Conservation (phyloP, 2,329 filamentous ascomycete genomes). For the Aspergillus texensis region DNA sequence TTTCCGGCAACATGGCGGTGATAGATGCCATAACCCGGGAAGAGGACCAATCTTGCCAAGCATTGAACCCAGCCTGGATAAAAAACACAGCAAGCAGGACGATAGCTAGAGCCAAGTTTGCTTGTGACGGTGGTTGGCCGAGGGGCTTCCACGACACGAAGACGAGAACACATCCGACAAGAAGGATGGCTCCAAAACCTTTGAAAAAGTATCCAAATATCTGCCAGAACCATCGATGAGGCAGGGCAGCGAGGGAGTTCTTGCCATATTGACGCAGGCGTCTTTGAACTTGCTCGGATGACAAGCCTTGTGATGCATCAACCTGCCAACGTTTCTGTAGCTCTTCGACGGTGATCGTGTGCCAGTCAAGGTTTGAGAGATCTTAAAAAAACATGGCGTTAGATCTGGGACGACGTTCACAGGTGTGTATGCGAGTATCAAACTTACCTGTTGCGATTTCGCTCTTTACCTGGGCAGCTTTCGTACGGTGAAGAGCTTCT, state of each 20-base stretch:
- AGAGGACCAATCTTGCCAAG: slow-evolving; percentile 75
- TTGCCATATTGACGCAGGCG: slow-evolving; percentile 63
- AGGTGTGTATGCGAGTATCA: not conserved
- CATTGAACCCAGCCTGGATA: slow-evolving; percentile 70
- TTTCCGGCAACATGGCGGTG: slow-evolving; percentile 76
- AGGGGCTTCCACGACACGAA: slow-evolving; percentile 78
- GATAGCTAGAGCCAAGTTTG: slow-evolving; percentile 73
- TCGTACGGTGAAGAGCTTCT: slow-evolving; percentile 49
- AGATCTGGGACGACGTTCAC: not conserved
- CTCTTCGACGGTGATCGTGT: slow-evolving; percentile 61
- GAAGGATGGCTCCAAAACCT: slow-evolving; percentile 72
- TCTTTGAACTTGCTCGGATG: slow-evolving; percentile 57
- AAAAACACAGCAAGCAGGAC: slow-evolving; percentile 71
- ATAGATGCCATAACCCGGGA: slow-evolving; percentile 78
- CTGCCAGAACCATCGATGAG: slow-evolving; percentile 61
- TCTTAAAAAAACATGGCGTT: slow-evolving; percentile 41
- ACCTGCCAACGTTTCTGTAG: slow-evolving; percentile 62
- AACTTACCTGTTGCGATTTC: slow-evolving; percentile 50
- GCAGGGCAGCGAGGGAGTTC: slow-evolving; percentile 68
- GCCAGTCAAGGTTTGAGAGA: slow-evolving; percentile 64
- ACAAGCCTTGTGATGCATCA: slow-evolving; percentile 62
- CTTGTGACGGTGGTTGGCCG: slow-evolving; percentile 68
- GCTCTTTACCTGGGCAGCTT: slow-evolving; percentile 48
- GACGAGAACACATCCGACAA: slow-evolving; percentile 70
- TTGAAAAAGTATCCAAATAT: slow-evolving; percentile 73